Base-by-base conservation (phyloP, 768 basidiomycete species). In the Lentinula guzmanii region DNA sequence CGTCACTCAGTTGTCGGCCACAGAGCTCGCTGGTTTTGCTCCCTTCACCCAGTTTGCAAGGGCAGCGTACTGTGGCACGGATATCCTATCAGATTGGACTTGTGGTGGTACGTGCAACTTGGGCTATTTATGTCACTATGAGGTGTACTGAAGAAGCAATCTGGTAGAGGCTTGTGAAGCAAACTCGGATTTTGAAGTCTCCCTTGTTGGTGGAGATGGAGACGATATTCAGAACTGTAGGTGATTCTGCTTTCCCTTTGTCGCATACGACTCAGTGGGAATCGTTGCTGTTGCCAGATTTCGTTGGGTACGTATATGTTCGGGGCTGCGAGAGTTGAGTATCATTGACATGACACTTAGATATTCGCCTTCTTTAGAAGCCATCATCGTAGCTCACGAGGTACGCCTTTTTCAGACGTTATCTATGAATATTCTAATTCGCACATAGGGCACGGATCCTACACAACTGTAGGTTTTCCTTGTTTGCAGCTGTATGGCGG, bases 311-410 rank as follows among this genome's bases (percentile, higher is more conserved):
- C 5, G 28, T 82, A 9, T 7, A 18, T 28, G 37, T 60, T 18
- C 21, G 3, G 18, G 8, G 46, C 21, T 37, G 6, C 9, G 5
- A 7, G 10, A 16, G 9, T 24, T 31, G 5, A 28, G 28, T 28
- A 28, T 21, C 37, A 16, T 31, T 11, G 7, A 53, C 77, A 75
- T 55, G 77, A 70, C 61, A 15, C 75, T 77, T 21, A 80, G 80
- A 6, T 78, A 75, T 62, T 79, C 77, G 71, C 74, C 77, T 2
- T 53, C 64, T 15, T 61, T 75, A 58, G 68, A 72, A 51, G 67
- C 78, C 0, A 73, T 81, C 42, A 70, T 81, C 31, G 78, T 82
- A 6, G 76, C 77, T 3, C 80, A 80, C 61, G 70, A 82, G 46
- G 46, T 48, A 48, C 9, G 46, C 21, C 13, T 48, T 9, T 24